Evolutionary conservation across 1,284 basidiomycete genomes (phyloP), one percentile per base, ranked within the genome.

Genomic region (Cutaneotrichosporon sp.): DNA sequence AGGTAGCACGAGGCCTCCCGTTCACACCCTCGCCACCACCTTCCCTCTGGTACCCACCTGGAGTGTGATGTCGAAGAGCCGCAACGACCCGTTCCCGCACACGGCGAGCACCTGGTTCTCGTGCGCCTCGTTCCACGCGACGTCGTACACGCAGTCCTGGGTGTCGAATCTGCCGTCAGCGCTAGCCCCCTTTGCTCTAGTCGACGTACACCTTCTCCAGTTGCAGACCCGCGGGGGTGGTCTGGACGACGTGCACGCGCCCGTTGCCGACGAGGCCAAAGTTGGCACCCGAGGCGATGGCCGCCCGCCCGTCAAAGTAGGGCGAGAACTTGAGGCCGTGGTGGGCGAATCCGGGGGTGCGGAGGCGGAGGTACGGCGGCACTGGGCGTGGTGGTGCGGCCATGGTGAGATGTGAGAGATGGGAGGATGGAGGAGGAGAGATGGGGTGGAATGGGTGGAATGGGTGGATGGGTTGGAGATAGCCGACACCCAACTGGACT

Each of bases 231-330:
- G 83, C 82, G 22, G 82, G 82, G 24, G 78, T 80, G 24, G 87
- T 74, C 9, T 85, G 85, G 51, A 87, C 83, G 27, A 94, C 78
- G 75, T 92, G 89, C 49, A 95, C 77, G 31, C 92, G 83, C 1
- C 95, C 95, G 78, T 97, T 97, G 18, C 95, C 95, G 27, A 98
- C 89, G 5, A 98, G 84, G 2, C 95, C 95, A 78, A 92, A 98
- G 80, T 98, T 98, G 36, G 95, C 92, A 0, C 93, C 85, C 1
- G 91, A 92, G 6, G 93, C 93, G 20, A 97, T 82, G 1, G 95
- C 95, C 29, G 97, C 79, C 25, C 87, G 85, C 18, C 84, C 83
- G 14, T 86, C 88, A 77, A 91, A 91, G 78, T 97, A 98, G 5
- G 95, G 95, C 0, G 92, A 95, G 89, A 92, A 98, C 9, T 89